Percentiles rank a stretch among this genome's conserved stretches.
phyloP scores from a whole-genome alignment of 1,139 yeast genomes.

The Hansenula sp. region DNA sequence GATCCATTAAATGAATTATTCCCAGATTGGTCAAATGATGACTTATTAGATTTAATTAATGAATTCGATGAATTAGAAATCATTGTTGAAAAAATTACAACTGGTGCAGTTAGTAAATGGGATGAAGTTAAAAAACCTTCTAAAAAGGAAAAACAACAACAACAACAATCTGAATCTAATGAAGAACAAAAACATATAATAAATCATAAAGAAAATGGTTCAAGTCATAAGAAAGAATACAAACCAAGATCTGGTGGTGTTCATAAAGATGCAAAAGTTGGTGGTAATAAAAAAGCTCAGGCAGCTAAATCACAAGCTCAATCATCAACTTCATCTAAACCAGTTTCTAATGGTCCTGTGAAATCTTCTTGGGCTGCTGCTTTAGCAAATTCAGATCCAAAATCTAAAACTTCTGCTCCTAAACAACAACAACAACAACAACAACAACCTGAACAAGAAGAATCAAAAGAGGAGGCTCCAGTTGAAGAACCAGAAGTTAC shows the following conservation, averaged over 20 bases:
- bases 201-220: conserved; percentile 14
- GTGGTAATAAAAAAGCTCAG: conserved; percentile 17
- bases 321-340: conserved; percentile 21
- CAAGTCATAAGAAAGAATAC: conserved; percentile 1
- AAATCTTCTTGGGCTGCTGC: conserved; percentile 30
- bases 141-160: conserved; percentile 37
- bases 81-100: conserved; percentile 83
- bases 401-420: conserved; percentile 20
- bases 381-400: conserved; percentile 24
- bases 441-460: conserved; percentile 8
- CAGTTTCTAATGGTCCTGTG: too few relatives aligned
- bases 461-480: too few relatives aligned
- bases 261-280: too few relatives aligned
- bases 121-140: conserved; percentile 57
- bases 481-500: background rate
- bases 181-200: conserved; percentile 21
- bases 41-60: conserved; percentile 66
- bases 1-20: conserved; percentile 75
- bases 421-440: conserved; percentile 7
- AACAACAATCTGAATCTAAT: too few relatives aligned
- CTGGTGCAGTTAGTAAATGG: conserved; percentile 64
- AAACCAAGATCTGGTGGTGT: too few relatives aligned
- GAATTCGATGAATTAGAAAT: conserved; percentile 78
- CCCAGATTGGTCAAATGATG: conserved; percentile 93
- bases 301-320: conserved; percentile 1